Base-by-base conservation (phyloP, 768 basidiomycete species). In the Hypholoma sublateritium region DNA sequence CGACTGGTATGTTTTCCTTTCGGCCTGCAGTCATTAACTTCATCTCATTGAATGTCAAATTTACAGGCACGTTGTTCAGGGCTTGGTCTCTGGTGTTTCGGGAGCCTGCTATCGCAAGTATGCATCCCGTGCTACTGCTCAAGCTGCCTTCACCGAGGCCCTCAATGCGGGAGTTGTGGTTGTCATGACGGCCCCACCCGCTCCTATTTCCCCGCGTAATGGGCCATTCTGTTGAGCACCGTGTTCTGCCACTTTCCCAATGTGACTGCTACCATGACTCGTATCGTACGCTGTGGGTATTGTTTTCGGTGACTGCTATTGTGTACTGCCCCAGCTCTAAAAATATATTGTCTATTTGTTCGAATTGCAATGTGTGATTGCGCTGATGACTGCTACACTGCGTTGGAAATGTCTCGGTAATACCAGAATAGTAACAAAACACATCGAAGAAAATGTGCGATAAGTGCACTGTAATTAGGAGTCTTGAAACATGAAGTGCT, bases 61-160 rank as follows among this genome's bases (percentile, higher is more conserved):
- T 39, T 12, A 39, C 11, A 39, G 37, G 37, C n/a, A 39, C n/a
- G 11, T 39, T 13, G 37, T 39, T 13, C 37, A 39, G 11, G 37
- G 37, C n/a, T 11, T 39, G 4, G 37, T 39, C 37, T 39, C 13
- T 39, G 37, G 37, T 11, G 37, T 39, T 11, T 14, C 12, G 3
- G 37, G 37, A 3, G 37, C 37, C 13, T 39, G 37, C 11, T 39
- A 39, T 11, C 4, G 37, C 4, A 44, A 28, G 21, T 52, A 52
- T n/a, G 1, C 24, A 1, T 35, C 50, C 3, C 3, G 34, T 7
- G 53, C 42, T 5, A 48, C 21, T 6, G 56, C 56, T 0, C 12
- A 11, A 2, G 9, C 17, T 1, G 59, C 59, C 12, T 61, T 54
- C 45, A 5, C 46, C 2, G 48, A 45, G 2, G 60, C 60, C 0